These are phyloP conservation scores for Backusella morwellensis DNA, from an alignment of 192 early-diverging fungal species.

Conservation along the genomic window DNA sequence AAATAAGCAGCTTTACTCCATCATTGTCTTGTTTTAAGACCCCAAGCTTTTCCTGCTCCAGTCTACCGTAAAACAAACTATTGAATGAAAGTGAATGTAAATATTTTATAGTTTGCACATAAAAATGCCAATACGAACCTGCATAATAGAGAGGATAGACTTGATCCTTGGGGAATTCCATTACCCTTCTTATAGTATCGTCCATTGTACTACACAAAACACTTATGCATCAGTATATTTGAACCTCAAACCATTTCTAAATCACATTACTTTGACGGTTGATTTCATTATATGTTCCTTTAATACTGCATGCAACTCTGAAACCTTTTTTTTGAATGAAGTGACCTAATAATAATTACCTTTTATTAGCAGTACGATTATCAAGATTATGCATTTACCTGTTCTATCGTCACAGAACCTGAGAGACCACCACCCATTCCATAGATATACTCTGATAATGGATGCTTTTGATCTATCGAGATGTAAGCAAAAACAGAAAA, in stretches of 20 bases:
- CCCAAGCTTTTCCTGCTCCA: background rate
- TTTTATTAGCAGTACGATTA: no score
- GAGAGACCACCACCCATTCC: background rate
- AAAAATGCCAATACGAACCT: background rate
- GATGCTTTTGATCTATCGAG: background rate
- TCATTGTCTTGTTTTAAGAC: background rate
- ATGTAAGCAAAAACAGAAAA: background rate
- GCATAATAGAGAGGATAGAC: background rate
- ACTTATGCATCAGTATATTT: background rate
- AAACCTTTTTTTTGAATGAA: background rate
- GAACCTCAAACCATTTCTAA: background rate
- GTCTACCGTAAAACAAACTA: background rate
- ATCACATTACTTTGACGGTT: background rate
- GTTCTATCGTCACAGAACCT: background rate
- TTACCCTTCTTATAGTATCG: background rate
- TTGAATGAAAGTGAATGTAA: no score
- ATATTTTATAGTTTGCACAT: background rate
- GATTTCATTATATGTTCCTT: background rate
- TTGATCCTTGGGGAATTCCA: background rate
- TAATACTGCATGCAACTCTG: background rate
- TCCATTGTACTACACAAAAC: background rate
- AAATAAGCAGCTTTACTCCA: background rate
- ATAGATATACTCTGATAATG: background rate
- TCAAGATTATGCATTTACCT: background rate
- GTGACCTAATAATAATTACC: background rate